phyloP scores from a whole-genome alignment of 345 rosid species.

The Balakata baccata region DNA sequence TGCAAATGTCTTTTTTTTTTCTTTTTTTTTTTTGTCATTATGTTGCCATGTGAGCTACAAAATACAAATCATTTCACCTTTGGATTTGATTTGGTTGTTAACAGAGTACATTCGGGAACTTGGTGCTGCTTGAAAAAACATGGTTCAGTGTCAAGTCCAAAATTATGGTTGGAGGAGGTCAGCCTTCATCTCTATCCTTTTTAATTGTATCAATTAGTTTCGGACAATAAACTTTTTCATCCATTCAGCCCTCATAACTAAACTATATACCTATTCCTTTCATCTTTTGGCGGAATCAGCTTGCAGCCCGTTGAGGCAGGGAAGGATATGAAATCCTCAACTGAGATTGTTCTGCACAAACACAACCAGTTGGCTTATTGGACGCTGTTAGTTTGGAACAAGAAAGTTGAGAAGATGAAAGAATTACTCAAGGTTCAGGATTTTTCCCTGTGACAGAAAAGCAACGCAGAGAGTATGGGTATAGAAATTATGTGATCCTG shows the following conservation, averaged over 20 bases:
- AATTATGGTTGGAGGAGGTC: not conserved
- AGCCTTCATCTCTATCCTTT: not conserved
- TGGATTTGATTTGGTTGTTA: conserved; percentile 1
- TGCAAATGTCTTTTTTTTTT: not conserved
- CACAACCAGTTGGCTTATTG: not conserved
- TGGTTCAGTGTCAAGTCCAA: not conserved
- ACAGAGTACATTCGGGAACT: conserved; percentile 12
- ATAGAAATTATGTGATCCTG: not conserved
- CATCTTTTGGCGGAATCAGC: conserved; percentile 9
- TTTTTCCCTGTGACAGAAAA: too few relatives aligned
- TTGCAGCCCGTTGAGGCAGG: not conserved
- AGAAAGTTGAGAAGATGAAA: not conserved
- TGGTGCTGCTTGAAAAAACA: not conserved
- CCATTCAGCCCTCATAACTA: not conserved
- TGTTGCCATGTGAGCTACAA: not conserved
- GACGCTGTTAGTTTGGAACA: not conserved
- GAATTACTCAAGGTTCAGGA: not conserved
- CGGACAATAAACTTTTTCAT: not conserved
- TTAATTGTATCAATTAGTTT: not conserved
- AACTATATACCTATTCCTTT: not conserved
- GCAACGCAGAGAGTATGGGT: not conserved
- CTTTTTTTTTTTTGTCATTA: too few relatives aligned
- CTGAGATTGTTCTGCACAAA: not conserved
- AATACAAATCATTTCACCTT: not conserved
- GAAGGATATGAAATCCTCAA: not conserved